phyloP scores from a whole-genome alignment of 2,329 filamentous ascomycete genomes.

The Aspergillus latus region DNA sequence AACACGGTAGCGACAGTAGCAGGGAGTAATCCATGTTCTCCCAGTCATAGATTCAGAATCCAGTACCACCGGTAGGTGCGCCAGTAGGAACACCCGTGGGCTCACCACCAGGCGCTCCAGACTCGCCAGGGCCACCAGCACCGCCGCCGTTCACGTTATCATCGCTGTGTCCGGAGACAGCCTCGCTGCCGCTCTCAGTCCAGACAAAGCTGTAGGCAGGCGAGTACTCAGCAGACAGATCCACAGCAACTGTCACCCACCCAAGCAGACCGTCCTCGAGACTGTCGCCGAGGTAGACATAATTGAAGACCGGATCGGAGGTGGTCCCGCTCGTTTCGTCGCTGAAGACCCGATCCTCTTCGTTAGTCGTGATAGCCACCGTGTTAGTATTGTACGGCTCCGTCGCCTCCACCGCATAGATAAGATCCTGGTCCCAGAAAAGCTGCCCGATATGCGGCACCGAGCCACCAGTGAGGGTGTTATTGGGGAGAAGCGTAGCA shows the following conservation, averaged over 20 bases:
- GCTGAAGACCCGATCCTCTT: slow-evolving; percentile 15
- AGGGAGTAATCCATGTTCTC: not conserved
- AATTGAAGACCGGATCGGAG: slow-evolving; percentile 20
- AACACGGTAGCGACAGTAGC: slow-evolving; percentile 1
- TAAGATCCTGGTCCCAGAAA: slow-evolving; percentile 60
- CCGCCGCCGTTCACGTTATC: slow-evolving; percentile 4
- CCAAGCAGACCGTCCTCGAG: slow-evolving; percentile 17
- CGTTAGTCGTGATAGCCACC: slow-evolving; percentile 16
- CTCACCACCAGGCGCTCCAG: not conserved
- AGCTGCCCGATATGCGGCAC: slow-evolving; percentile 62
- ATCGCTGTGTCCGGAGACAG: slow-evolving; percentile 1
- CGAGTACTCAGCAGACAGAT: slow-evolving; percentile 12
- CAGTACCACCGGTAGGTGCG: slow-evolving; percentile 3
- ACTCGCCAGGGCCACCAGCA: not conserved
- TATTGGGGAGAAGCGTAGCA: slow-evolving; percentile 29
- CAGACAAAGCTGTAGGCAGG: slow-evolving; percentile 12
- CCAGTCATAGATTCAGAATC: not conserved
- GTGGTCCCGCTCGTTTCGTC: slow-evolving; percentile 16
- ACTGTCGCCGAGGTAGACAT: slow-evolving; percentile 16
- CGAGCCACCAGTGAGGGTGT: slow-evolving; percentile 46
- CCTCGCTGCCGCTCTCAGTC: slow-evolving; percentile 4
- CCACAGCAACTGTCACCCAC: slow-evolving; percentile 18
- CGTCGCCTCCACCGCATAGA: slow-evolving; percentile 49
- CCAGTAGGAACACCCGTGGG: not conserved
- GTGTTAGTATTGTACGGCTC: slow-evolving; percentile 34